Evolutionary conservation across 2,329 filamentous ascomycete species (phyloP).

Genomic region (Tolypocladium inflatum): DNA sequence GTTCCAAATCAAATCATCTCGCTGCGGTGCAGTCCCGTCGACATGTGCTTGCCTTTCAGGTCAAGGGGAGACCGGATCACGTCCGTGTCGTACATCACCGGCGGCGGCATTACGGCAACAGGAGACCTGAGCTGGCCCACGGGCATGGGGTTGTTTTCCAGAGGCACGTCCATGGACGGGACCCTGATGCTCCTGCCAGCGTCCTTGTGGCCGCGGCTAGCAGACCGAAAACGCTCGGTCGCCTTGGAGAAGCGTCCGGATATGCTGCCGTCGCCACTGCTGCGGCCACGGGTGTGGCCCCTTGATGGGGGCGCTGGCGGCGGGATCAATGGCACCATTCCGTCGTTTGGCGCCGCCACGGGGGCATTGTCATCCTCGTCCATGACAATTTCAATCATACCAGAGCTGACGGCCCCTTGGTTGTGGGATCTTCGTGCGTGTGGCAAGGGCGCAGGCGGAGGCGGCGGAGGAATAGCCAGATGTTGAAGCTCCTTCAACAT

Average conservation of each 20-base stretch:
- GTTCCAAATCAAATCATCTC: slow-evolving; percentile 41
- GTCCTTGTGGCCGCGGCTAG: slow-evolving; percentile 44
- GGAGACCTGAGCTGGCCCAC: slow-evolving; percentile 19
- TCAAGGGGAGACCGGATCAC: slow-evolving; percentile 22
- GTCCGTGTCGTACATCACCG: slow-evolving; percentile 28
- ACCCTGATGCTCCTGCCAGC: slow-evolving; percentile 13
- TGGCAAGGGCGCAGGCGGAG: slow-evolving; percentile 49
- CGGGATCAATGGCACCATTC: slow-evolving; percentile 33
- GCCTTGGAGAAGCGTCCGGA: slow-evolving; percentile 46
- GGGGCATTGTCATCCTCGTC: slow-evolving; percentile 41
- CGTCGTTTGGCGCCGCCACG: slow-evolving; percentile 28
- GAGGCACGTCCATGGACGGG: slow-evolving; percentile 22
- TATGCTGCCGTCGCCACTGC: slow-evolving; percentile 41
- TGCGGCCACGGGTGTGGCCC: slow-evolving; percentile 48
- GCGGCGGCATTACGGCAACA: slow-evolving; percentile 15
- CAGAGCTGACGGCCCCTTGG: slow-evolving; percentile 38
- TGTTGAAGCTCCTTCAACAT: slow-evolving; percentile 55
- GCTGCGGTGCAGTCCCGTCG: slow-evolving; percentile 42
- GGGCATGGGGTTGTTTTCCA: slow-evolving; percentile 29
- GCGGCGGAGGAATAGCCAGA: slow-evolving; percentile 49
- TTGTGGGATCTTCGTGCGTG: slow-evolving; percentile 29
- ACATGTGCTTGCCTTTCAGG: slow-evolving; percentile 26
- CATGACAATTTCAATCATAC: slow-evolving; percentile 58
- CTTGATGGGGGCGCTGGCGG: slow-evolving; percentile 33
- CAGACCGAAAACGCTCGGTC: slow-evolving; percentile 51